Evolutionary conservation across 352 stramenopile species (phyloP).

Genomic region (Globisporangium radiosum): DNA sequence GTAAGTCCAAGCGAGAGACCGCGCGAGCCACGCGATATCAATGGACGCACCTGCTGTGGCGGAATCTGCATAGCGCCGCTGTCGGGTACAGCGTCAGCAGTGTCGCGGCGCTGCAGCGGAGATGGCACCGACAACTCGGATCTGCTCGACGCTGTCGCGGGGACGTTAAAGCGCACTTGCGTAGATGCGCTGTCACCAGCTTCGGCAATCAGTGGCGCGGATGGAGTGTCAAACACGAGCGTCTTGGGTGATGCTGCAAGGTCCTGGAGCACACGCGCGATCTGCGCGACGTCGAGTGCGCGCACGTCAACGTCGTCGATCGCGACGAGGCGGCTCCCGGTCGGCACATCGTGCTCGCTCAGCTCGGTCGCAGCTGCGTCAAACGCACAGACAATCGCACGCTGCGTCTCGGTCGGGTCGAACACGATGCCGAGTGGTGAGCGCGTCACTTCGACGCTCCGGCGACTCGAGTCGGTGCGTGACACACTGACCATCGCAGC

Average conservation of each 20-base stretch:
- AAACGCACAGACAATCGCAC: conserved; percentile 21
- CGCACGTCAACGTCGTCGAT: conserved; percentile 42
- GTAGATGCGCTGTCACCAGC: neutral
- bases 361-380: conserved; percentile 13
- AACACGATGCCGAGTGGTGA: conserved; percentile 29
- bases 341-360: conserved; percentile 17
- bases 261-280: conserved; percentile 25
- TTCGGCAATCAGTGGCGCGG: neutral
- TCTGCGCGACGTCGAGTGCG: conserved; percentile 24
- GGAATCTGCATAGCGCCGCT: neutral
- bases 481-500: conserved; percentile 21
- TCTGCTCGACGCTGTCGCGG: neutral
- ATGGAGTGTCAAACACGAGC: conserved; percentile 32
- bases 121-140: neutral
- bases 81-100: neutral
- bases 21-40: too few relatives aligned
- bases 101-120: neutral
- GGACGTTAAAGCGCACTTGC: neutral
- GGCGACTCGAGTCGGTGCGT: conserved; percentile 6
- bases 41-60: neutral
- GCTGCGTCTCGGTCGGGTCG: conserved; percentile 10
- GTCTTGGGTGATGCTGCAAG: conserved; percentile 19
- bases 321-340: conserved; percentile 38
- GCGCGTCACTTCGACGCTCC: conserved; percentile 15
- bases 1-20: too few relatives aligned